A percentile compares a stretch with the other conserved stretches of the same genome.
Conservation (phyloP, 768 basidiomycete genomes). For the Ramaria sp. region DNA sequence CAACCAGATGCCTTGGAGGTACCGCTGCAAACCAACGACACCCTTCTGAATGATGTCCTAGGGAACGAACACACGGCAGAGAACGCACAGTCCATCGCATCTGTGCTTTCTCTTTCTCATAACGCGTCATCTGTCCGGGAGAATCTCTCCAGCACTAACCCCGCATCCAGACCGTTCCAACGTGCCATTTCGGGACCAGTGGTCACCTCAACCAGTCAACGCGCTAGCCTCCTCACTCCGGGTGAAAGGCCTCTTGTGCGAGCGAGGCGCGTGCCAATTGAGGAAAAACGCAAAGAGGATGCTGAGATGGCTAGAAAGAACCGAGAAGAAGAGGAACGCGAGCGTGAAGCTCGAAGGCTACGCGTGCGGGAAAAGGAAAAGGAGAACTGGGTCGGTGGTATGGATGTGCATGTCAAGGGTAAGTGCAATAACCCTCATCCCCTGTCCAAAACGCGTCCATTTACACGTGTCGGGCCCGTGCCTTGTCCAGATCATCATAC, state of each 20-base stretch:
- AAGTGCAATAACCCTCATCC: not conserved
- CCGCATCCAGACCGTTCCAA: conserved; percentile 42
- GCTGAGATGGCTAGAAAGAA: not conserved
- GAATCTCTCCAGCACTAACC: conserved; percentile 20
- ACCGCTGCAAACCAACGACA: not conserved
- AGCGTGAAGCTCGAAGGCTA: not conserved
- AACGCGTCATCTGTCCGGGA: conserved; percentile 43
- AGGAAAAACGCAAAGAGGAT: conserved; percentile 9
- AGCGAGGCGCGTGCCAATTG: conserved; percentile 7
- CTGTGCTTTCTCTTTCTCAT: conserved; percentile 50
- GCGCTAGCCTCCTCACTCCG: not conserved
- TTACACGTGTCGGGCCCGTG: not conserved
- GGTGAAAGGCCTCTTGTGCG: not conserved
- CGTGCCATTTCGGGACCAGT: conserved; percentile 56
- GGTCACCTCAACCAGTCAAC: not conserved
- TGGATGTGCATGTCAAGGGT: not conserved
- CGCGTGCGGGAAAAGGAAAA: conserved; percentile 7
- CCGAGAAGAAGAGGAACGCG: conserved; percentile 4
- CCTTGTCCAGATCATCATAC: not conserved
- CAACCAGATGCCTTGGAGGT: not conserved
- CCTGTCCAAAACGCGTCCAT: not conserved
- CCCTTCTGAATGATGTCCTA: not conserved
- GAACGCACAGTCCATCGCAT: conserved; percentile 5
- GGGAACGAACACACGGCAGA: conserved; percentile 4
- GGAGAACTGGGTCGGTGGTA: conserved; percentile 4